A percentile compares a stretch with the other conserved stretches of the same genome.
Conservation (phyloP, 2,329 filamentous ascomycete species). For the Coleophoma eucalyptorum region DNA sequence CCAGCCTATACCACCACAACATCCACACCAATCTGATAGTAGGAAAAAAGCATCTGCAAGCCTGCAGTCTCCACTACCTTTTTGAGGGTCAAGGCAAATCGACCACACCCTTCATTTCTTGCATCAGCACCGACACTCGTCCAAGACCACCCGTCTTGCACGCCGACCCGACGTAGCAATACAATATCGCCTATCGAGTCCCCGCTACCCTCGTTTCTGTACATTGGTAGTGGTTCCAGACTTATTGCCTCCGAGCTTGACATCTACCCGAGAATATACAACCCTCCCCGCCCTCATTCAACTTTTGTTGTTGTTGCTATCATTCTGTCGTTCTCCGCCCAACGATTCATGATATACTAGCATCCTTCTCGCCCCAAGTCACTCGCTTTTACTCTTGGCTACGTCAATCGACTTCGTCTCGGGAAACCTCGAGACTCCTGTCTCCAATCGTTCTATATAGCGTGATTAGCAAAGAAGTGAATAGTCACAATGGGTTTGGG, state of each 20-base stretch:
- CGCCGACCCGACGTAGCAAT: background rate
- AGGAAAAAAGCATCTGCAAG: background rate
- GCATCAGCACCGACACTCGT: background rate
- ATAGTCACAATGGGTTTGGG: conserved; percentile 51
- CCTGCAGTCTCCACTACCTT: background rate
- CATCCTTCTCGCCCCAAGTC: conserved; percentile 17
- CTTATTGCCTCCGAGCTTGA: background rate
- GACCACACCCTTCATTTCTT: background rate
- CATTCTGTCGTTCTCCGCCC: background rate
- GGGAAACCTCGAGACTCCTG: conserved; percentile 10
- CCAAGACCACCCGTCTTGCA: background rate
- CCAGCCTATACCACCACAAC: background rate
- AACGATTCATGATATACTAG: conserved; percentile 9
- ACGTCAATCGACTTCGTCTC: background rate
- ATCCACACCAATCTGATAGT: background rate
- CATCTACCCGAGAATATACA: background rate
- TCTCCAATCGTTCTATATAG: conserved; percentile 7
- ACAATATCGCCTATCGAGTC: background rate
- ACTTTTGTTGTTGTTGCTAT: background rate
- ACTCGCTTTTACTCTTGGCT: conserved; percentile 15
- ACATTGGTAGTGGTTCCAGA: background rate
- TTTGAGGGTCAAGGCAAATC: background rate
- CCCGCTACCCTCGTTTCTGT: background rate
- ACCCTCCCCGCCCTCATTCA: background rate
- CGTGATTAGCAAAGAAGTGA: conserved; percentile 6